Conservation (phyloP, 192 early-diverging fungal genomes). For the Gigaspora rosea region DNA sequence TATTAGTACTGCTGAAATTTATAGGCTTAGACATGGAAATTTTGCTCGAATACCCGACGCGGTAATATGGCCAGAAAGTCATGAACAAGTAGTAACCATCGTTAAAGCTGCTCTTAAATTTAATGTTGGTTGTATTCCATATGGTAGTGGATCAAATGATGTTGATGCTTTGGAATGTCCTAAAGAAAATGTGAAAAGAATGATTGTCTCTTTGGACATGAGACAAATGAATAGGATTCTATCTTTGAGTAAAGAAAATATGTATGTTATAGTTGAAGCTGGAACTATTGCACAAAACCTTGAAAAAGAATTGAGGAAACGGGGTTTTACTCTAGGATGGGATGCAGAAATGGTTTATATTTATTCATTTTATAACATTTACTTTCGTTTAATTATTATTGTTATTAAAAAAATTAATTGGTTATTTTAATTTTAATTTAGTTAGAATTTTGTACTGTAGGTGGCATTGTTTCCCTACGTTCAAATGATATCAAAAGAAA, state of each 20-base stretch:
- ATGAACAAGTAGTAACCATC: slow-evolving; percentile 14
- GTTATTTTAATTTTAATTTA: background rate
- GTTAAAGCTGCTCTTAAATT: background rate
- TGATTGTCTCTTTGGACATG: slow-evolving; percentile 15
- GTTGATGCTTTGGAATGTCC: slow-evolving; percentile 19
- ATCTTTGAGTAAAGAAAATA: slow-evolving; percentile 17
- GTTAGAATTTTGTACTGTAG: slow-evolving; percentile 16
- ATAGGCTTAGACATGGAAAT: slow-evolving; percentile 9
- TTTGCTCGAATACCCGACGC: background rate
- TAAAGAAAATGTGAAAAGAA: background rate
- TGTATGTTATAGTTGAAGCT: slow-evolving; percentile 9
- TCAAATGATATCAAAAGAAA: background rate
- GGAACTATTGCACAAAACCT: slow-evolving; percentile 5
- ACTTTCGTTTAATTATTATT: background rate
- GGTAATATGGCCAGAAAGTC: slow-evolving; percentile 22
- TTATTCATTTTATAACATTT: background rate
- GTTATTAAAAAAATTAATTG: background rate
- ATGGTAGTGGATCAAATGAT: slow-evolving; percentile 19
- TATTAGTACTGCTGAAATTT: slow-evolving; percentile 1
- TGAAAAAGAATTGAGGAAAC: slow-evolving; percentile 10
- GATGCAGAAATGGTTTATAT: background rate
- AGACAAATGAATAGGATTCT: slow-evolving; percentile 25
- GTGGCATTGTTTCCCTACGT: background rate
- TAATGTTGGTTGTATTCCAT: slow-evolving; percentile 23
- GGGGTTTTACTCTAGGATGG: slow-evolving; percentile 8